phyloP scores from a whole-genome alignment of 805 yeast genomes.

The Kodamaea kakaduensis region DNA sequence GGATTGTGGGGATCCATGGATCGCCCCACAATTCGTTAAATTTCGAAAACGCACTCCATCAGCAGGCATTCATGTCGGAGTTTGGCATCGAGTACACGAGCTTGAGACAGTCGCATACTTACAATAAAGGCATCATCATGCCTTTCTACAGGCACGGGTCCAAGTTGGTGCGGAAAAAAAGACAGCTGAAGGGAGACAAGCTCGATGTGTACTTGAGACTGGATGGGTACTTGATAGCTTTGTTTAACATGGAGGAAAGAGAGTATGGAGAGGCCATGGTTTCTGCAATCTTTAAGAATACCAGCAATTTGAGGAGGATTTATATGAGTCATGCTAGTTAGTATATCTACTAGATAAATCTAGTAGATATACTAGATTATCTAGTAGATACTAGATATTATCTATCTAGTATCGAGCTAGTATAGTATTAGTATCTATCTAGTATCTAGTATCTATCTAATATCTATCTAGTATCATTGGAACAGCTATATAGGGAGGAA shows the following conservation, averaged over 20 bases:
- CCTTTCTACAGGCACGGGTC: slow-evolving; percentile 47
- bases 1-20: slow-evolving; percentile 45
- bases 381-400: no score
- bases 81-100: slow-evolving; percentile 46
- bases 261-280: slow-evolving; percentile 34
- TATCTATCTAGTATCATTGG: no score
- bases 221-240: slow-evolving; percentile 51
- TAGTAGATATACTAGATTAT: no score
- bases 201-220: slow-evolving; percentile 45
- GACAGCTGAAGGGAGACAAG: slow-evolving; percentile 1
- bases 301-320: slow-evolving; percentile 46
- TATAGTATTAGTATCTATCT: slow-evolving; percentile 2
- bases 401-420: no score
- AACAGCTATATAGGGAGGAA: no score
- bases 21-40: slow-evolving; percentile 17
- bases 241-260: slow-evolving; percentile 32
- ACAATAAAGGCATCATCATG: slow-evolving; percentile 49
- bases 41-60: slow-evolving; percentile 39
- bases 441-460: no score
- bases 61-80: slow-evolving; percentile 46
- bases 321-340: slow-evolving; percentile 26
- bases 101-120: slow-evolving; percentile 25
- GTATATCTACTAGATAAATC: no score
- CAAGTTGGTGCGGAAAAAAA: slow-evolving; percentile 37
- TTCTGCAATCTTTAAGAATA: slow-evolving; percentile 44